Base-by-base conservation (phyloP, 768 basidiomycete species). In the Pleurotus pulmonarius region DNA sequence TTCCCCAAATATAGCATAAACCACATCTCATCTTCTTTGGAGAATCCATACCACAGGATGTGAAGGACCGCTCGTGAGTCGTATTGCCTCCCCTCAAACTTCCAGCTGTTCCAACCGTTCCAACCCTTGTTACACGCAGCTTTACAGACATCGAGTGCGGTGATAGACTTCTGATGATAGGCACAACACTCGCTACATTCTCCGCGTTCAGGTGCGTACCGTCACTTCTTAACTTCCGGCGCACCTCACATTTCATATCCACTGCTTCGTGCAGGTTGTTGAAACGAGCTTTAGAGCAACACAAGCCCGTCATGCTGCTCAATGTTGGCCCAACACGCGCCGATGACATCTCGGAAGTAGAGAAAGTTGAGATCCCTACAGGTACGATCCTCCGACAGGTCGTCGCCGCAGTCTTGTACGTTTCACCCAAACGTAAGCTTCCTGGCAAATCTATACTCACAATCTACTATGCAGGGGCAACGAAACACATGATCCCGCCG, bases 171-270 rank as follows among this genome's bases (percentile, higher is more conserved):
- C 81, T 98, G 45, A 73, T 96, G 40, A 72, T 96, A 38, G 96
- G 95, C 34, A 95, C 94, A 0, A 94, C 92, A 1, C 81, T 97
- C 24, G 94, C 96, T 0, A 98, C 95, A 0, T 97, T 90, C 70
- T 94, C 92, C 5, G 93, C 94, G 2, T 97, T 88, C 70, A 79
- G 91, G 91, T 90, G 61, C 22, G 73, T 55, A 34, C 29, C 29
- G 11, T 8, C 29, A 9, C 40, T 26, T 24, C 43, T 26, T 41
- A 13, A 4, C 4, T 6, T 52, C 18, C 40, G 34, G 11, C 3
- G 40, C 39, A 39, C 46, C 40, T 48, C 5, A 25, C 56, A 3
- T 25, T 29, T 25, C 26, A 52, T 56, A 34, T 34, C 39, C 34
- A 18, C 11, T 44, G 11, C 37, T 38, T 13, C 26, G 58, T 91